Conservation (phyloP, 2,329 filamentous ascomycete genomes). For the Ophiocordyceps camponoti-leonardi region DNA sequence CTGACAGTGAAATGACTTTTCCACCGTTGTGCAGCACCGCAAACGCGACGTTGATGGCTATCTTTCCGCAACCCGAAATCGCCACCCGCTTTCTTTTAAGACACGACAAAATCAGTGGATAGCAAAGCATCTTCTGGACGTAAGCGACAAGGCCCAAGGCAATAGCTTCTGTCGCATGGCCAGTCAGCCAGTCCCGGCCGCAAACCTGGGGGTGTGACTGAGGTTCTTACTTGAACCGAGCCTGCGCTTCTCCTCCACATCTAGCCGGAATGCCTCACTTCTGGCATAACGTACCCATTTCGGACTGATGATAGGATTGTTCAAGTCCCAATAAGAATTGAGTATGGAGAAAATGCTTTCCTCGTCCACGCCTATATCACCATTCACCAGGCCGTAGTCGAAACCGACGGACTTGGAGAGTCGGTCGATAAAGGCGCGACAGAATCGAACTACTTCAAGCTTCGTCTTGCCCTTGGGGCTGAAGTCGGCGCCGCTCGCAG, state of each 20-base stretch:
- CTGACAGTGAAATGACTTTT: conserved; percentile 81
- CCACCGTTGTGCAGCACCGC: conserved; percentile 94
- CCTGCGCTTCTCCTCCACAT: conserved; percentile 25
- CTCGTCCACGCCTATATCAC: conserved; percentile 85
- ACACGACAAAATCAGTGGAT: conserved; percentile 61
- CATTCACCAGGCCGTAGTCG: conserved; percentile 90
- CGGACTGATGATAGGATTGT: no score
- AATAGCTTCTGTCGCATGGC: conserved; percentile 56
- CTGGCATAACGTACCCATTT: no score
- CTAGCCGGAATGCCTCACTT: no score
- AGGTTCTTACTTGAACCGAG: conserved; percentile 47
- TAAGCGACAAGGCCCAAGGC: conserved; percentile 96
- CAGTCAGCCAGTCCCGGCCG: conserved; percentile 1
- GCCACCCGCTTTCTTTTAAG: conserved; percentile 88
- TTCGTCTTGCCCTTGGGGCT: conserved; percentile 98
- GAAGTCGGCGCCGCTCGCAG: conserved; percentile 95
- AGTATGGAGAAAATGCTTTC: conserved; percentile 94
- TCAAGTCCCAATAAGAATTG: conserved; percentile 91
- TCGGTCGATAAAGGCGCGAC: conserved; percentile 89
- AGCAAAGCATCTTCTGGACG: conserved; percentile 85
- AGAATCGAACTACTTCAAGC: conserved; percentile 96
- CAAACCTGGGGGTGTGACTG: no score
- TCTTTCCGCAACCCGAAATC: conserved; percentile 93
- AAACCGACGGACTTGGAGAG: conserved; percentile 90
- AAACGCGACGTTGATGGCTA: conserved; percentile 91